Percentiles rank a stretch among this genome's conserved stretches.
phyloP scores from a whole-genome alignment of 208 protist species.

The Vickermania ingenoplastis region DNA sequence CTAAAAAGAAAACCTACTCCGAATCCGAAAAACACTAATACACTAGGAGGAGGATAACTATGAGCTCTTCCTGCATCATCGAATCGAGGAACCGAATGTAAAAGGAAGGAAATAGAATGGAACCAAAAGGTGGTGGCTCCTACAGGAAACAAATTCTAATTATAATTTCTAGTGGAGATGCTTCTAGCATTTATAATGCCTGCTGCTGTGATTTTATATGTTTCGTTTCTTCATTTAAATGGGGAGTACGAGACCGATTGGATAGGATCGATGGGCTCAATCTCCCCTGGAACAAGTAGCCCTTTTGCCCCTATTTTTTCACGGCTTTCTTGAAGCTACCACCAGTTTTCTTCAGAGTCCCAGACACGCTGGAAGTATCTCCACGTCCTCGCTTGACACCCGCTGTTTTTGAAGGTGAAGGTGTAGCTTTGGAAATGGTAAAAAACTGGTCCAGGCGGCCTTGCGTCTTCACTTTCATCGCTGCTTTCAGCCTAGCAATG shows the following conservation, averaged over 20 bases:
- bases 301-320: conserved; percentile 77
- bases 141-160: too few relatives aligned
- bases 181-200: background rate
- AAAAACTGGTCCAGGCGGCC: conserved; percentile 88
- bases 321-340: conserved; percentile 77
- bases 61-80: too few relatives aligned
- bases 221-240: too few relatives aligned
- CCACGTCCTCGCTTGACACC: conserved; percentile 44
- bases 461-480: conserved; percentile 72
- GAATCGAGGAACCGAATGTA: too few relatives aligned
- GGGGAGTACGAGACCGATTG: too few relatives aligned
- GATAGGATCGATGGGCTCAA: too few relatives aligned
- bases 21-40: too few relatives aligned
- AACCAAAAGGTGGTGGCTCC: too few relatives aligned
- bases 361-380: conserved; percentile 31
- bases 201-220: background rate
- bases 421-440: conserved; percentile 27
- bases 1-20: background rate
- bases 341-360: conserved; percentile 49
- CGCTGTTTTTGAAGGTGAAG: conserved; percentile 4
- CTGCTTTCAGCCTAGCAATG: conserved; percentile 63
- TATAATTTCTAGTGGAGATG: too few relatives aligned
- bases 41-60: background rate
- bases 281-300: too few relatives aligned
- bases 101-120: too few relatives aligned